Conservation (phyloP, 2,329 filamentous ascomycete species). For the Ceratocystis cacaofunesta region DNA sequence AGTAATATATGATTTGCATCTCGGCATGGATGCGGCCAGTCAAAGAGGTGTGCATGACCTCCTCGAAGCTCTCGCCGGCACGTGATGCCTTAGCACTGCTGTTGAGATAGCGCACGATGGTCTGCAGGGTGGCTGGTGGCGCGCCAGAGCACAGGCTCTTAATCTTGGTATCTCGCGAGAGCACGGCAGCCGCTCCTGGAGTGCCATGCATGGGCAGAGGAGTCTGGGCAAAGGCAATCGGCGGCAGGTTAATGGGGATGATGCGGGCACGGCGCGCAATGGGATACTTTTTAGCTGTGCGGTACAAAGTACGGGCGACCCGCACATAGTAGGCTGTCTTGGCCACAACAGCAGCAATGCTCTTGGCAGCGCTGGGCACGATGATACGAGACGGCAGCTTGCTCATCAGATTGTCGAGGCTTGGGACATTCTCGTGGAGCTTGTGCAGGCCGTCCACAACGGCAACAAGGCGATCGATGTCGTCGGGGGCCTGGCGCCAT, state of each 20-base stretch:
- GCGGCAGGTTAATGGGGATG: conserved; percentile 21
- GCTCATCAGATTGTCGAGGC: conserved; percentile 12
- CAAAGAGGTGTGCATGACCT: conserved; percentile 17
- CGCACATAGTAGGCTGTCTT: conserved; percentile 16
- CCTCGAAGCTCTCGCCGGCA: conserved; percentile 11
- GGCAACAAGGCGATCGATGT: conserved; percentile 5
- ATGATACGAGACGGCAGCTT: conserved; percentile 8
- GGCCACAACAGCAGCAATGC: conserved; percentile 13
- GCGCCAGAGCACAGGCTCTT: conserved; percentile 12
- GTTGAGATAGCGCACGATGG: conserved; percentile 13
- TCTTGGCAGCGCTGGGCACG: conserved; percentile 14
- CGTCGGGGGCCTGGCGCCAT: conserved; percentile 11
- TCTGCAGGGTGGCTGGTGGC: conserved; percentile 10
- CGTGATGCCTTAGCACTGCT: conserved; percentile 11
- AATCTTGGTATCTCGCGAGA: conserved; percentile 13
- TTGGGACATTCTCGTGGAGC: conserved; percentile 4
- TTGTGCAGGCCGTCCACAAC: conserved; percentile 9
- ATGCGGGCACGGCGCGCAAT: conserved; percentile 23
- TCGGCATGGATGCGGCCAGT: conserved; percentile 34
- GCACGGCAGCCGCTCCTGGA: background rate
- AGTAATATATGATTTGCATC: conserved; percentile 34
- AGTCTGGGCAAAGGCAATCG: conserved; percentile 7
- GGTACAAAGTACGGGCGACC: conserved; percentile 20
- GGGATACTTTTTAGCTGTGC: conserved; percentile 22
- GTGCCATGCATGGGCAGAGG: conserved; percentile 10